phyloP scores from a whole-genome alignment of 192 early-diverging fungal species.

The Funneliformis geosporum region DNA sequence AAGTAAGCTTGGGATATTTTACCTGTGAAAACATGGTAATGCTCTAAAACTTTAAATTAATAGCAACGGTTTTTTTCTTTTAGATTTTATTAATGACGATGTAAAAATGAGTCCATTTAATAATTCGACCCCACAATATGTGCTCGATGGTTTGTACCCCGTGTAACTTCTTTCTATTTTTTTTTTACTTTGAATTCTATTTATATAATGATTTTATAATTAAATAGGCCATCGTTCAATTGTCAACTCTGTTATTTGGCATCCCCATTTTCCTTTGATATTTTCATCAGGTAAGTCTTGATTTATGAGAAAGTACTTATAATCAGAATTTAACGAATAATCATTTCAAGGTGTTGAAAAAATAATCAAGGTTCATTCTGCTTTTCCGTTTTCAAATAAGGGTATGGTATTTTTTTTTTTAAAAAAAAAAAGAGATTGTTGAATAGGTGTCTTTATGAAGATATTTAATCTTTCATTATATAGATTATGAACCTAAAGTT shows the following conservation, averaged over 20 bases:
- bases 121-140: not conserved
- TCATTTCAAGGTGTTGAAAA: not conserved
- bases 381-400: slow-evolving; percentile 12
- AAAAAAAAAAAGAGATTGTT: not conserved
- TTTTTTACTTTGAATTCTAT: not conserved
- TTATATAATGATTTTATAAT: not conserved
- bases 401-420: not conserved
- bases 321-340: not conserved
- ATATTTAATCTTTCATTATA: not conserved
- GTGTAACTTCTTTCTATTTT: not conserved
- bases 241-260: not conserved
- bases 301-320: not conserved
- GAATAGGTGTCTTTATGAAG: not conserved
- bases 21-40: not conserved
- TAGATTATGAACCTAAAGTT: not conserved
- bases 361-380: not conserved
- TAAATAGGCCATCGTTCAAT: not conserved
- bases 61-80: not conserved
- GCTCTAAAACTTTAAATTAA: not conserved
- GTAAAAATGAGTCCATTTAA: not conserved
- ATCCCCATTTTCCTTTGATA: not conserved
- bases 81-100: not conserved
- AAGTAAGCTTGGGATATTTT: not conserved
- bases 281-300: not conserved
- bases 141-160: not conserved